Base-by-base conservation (phyloP, 2,329 filamentous ascomycete genomes). In the Penicillium carneum region DNA sequence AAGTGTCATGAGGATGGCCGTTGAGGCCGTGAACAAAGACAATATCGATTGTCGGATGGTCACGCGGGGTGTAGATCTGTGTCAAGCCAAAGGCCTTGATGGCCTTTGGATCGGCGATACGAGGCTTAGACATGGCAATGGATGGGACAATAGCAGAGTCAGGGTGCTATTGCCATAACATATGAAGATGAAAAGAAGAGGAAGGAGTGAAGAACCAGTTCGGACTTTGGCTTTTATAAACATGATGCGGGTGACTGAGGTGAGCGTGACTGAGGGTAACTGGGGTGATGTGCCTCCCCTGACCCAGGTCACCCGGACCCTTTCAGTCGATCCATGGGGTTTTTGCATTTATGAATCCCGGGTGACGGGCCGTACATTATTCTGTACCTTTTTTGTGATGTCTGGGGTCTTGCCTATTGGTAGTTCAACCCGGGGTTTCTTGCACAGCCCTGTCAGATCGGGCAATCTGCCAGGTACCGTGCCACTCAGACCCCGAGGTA, bases 11-110 rank as follows among this genome's bases (percentile, higher is more conserved):
- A 0, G 89, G 88, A 26, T 87, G 78, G 34, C 89, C 89, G 73
- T 90, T 90, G 43, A 85, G 83, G 38, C 89, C 89, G 70, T 92
- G 89, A 33, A 92, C 87, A 63, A 92, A 85, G 29, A 92, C 84
- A 43, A 92, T 86, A 63, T 82, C 80, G 39, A 81, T 80, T 7
- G 74, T 70, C 42, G 79, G 77, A 58, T 74, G 71, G 14, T 73
- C 69, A 45, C 71, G 69, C 23, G 76, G 74, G 55, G 69, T 65
- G 62, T 77, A 81, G 47, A 81, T 72, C 69, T 80, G 74, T 31
- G 78, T 76, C 63, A 81, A 72, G 63, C 80, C 80, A 65, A 75
- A 77, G 49, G 74, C 71, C 64, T 76, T 77, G 65, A 81, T 68
- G 52, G 52, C 52, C 52, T 55, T 48, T 38, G 41, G 20, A n/a